Base-by-base conservation (phyloP, 1,284 basidiomycete genomes). In the Trichosporon coremiiforme region DNA sequence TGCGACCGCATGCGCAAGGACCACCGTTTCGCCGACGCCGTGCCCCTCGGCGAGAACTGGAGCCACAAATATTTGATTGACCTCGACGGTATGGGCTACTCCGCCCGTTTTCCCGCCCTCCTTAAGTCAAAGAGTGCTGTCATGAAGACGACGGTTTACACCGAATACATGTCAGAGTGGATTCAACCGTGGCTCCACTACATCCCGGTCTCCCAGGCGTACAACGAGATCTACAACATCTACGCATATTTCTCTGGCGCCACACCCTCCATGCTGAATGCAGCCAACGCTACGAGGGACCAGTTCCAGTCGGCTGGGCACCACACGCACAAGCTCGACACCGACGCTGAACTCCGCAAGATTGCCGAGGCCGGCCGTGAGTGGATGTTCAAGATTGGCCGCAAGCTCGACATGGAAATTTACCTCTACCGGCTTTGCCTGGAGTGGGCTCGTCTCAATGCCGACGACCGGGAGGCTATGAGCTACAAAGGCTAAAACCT, bases 31-130 rank as follows among this genome's bases (percentile, higher is more conserved):
- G 89, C 87, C 12, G 88, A 91, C 68, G 85, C 91, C 0, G 92
- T 92, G 0, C 89, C 90, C 5, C 85, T 97, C 1, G 92, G 93
- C 4, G 88, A 90, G 72, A 91, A 94, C 77, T 97, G 95, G 95
- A 86, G 89, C 68, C 92, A 95, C 85, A 96, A 96, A 84, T 95
- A 95, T 78, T 86, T 96, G 29, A 84, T 95, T 72, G 95, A 97
- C 82, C 82, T 97, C 67, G 95, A 97, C 79, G 95, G 95, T 41
- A 94, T 94, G 90, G 91, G 92, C n/a, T 97, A 97, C 80, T 94
- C 91, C 50, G 95, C 91, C 5, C 87, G 92, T 63, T 92, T 96
- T 80, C 89, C 95, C 85, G 89, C 92, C 76, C 85, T 96, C 82
- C 79, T 83, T 66, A 83, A 83, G 72, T 82, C 79, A 2, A 92